A percentile compares a stretch with the other conserved stretches of the same genome.
Evolutionary conservation across 2,329 filamentous ascomycete species (phyloP).

Genomic region (Thermothelomyces thermophilus): DNA sequence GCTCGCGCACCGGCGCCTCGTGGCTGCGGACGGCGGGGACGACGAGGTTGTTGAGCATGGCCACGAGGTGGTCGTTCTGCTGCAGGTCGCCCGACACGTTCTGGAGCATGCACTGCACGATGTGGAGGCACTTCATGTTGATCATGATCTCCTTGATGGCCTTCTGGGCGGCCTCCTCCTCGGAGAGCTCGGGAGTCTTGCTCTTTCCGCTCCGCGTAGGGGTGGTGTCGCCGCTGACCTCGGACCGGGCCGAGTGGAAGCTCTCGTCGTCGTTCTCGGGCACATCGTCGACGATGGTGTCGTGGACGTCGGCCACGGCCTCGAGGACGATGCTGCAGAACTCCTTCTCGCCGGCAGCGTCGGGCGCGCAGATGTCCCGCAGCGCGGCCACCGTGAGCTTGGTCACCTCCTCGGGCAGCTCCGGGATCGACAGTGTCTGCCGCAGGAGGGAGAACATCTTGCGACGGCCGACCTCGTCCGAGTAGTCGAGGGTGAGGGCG

Average conservation of each 20-base stretch:
- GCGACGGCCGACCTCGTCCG: conserved; percentile 89
- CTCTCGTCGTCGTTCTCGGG: conserved; percentile 64
- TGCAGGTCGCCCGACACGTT: conserved; percentile 86
- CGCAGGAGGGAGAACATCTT: conserved; percentile 93
- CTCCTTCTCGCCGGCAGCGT: conserved; percentile 68
- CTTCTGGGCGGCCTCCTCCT: conserved; percentile 64
- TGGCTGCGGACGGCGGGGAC: conserved; percentile 92
- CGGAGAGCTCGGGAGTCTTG: conserved; percentile 40
- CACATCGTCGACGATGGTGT: conserved; percentile 75
- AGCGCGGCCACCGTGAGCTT: conserved; percentile 79
- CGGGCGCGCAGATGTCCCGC: conserved; percentile 72
- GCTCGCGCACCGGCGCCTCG: conserved; percentile 85
- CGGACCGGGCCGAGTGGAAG: conserved; percentile 89
- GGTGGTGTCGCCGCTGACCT: conserved; percentile 63
- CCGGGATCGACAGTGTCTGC: conserved; percentile 75
- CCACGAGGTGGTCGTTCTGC: conserved; percentile 82
- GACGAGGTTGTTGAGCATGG: conserved; percentile 96
- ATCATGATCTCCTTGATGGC: conserved; percentile 87
- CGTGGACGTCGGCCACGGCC: conserved; percentile 92
- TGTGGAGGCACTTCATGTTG: conserved; percentile 97
- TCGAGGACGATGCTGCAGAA: conserved; percentile 84
- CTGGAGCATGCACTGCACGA: conserved; percentile 94
- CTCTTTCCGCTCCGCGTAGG: conserved; percentile 41
- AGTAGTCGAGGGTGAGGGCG: conserved; percentile 85
- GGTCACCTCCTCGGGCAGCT: conserved; percentile 87